phyloP scores from a whole-genome alignment of 2,329 filamentous ascomycete genomes.

The Ramichloridium luteum region DNA sequence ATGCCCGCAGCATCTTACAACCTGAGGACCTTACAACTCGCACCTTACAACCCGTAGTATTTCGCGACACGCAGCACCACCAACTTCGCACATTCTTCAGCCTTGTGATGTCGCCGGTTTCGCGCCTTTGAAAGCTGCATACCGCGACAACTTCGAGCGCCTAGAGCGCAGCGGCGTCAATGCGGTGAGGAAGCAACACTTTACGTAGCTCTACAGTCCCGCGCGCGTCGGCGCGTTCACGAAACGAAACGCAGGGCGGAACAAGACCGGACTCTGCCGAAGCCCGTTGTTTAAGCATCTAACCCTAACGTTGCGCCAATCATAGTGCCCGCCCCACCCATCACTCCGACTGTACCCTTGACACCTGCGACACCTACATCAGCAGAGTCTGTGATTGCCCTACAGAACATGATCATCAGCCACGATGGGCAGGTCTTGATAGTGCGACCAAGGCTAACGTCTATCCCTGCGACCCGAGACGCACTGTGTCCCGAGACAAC shows the following conservation, averaged over 20 bases:
- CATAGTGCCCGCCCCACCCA: background rate
- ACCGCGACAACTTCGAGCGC: slow-evolving; percentile 1
- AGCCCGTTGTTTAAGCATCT: background rate
- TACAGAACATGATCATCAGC: background rate
- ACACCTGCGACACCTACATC: background rate
- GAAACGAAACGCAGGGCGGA: background rate
- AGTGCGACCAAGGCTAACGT: background rate
- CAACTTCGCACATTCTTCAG: background rate
- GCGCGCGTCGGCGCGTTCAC: background rate
- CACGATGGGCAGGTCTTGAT: background rate
- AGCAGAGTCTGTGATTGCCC: background rate
- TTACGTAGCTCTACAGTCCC: background rate
- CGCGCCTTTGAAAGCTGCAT: background rate
- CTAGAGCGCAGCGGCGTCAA: background rate
- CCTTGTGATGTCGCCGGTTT: slow-evolving; percentile 1
- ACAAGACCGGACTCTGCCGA: background rate
- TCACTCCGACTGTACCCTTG: background rate
- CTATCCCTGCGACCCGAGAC: background rate
- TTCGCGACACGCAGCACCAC: no score
- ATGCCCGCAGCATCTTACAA: no score
- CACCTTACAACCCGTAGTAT: no score
- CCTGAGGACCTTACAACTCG: no score
- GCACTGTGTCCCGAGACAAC: background rate
- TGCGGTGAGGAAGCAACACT: slow-evolving; percentile 1
- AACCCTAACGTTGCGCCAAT: background rate